A percentile compares a stretch with the other conserved stretches of the same genome.
Evolutionary conservation across 2,329 filamentous ascomycete species (phyloP).

Genomic region (Tolypocladium album): DNA sequence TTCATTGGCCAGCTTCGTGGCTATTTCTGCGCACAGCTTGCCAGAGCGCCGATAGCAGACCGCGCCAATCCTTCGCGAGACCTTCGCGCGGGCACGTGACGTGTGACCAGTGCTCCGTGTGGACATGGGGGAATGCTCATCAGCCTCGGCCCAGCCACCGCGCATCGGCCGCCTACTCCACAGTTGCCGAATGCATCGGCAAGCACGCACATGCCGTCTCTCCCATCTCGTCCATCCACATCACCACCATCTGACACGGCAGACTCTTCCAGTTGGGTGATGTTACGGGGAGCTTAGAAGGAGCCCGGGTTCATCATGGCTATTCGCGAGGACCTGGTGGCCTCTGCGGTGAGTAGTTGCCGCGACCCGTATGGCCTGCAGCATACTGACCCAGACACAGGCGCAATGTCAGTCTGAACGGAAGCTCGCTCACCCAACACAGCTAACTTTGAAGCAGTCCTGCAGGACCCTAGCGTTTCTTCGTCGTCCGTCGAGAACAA

Average conservation of each 20-base stretch:
- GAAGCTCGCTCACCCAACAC: neutral
- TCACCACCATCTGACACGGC: conserved; percentile 5
- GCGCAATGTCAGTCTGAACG: conserved; percentile 30
- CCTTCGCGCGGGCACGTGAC: conserved; percentile 11
- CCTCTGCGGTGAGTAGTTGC: conserved; percentile 55
- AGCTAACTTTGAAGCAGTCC: conserved; percentile 43
- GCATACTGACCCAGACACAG: conserved; percentile 11
- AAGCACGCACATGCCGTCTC: conserved; percentile 13
- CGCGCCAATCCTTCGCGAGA: neutral
- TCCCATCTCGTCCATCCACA: conserved; percentile 10
- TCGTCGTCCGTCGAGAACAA: conserved; percentile 86
- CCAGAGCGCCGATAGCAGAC: neutral
- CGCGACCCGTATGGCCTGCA: neutral
- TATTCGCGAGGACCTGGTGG: conserved; percentile 87
- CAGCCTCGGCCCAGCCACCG: conserved; percentile 19
- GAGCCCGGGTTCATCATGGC: conserved; percentile 42
- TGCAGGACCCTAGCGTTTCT: conserved; percentile 88
- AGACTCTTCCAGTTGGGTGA: conserved; percentile 7
- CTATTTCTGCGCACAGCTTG: neutral
- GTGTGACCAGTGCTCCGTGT: neutral
- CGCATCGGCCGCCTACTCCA: conserved; percentile 4
- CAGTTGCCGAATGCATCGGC: conserved; percentile 7
- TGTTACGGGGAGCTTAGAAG: conserved; percentile 11
- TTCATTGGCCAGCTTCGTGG: neutral
- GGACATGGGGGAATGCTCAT: neutral